Percentiles rank a stretch among this genome's conserved stretches.
phyloP scores from a whole-genome alignment of 139 green algal species.

The Trebouxia sp. region DNA sequence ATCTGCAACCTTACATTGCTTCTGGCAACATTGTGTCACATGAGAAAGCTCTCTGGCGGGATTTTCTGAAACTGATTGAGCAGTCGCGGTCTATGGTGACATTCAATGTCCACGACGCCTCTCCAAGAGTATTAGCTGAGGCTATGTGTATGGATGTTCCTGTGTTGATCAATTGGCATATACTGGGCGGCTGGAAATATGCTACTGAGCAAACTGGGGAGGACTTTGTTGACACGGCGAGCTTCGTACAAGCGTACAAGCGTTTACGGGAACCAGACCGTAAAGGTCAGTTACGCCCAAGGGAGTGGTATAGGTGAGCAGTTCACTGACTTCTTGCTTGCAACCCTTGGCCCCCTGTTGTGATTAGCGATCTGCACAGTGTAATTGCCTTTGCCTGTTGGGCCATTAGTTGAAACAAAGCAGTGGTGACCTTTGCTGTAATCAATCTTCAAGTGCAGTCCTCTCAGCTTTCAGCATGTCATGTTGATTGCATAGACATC shows the following conservation, averaged over 20 bases:
- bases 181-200: constrained; percentile 44
- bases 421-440: too few relatives aligned
- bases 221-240: constrained; percentile 13
- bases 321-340: too few relatives aligned
- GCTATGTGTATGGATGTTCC: constrained; percentile 31
- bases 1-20: constrained; percentile 25
- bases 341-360: too few relatives aligned
- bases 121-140: constrained; percentile 36
- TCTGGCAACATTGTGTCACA: constrained; percentile 16
- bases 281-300: not conserved
- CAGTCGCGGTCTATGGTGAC: constrained; percentile 13
- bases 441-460: too few relatives aligned
- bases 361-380: not conserved
- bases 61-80: constrained; percentile 40
- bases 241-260: constrained; percentile 14
- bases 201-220: constrained; percentile 30
- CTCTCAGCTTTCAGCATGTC: too few relatives aligned
- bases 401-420: too few relatives aligned
- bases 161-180: constrained; percentile 38
- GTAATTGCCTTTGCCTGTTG: too few relatives aligned
- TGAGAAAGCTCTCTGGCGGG: constrained; percentile 25
- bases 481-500: too few relatives aligned
- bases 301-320: constrained; percentile 35
- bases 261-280: not conserved
- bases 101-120: constrained; percentile 44